Percentiles rank a stretch among this genome's conserved stretches.
These are phyloP conservation scores for Pseudonectria buxi DNA, from an alignment of 2,329 filamentous ascomycete species.

Conservation along the genomic window DNA sequence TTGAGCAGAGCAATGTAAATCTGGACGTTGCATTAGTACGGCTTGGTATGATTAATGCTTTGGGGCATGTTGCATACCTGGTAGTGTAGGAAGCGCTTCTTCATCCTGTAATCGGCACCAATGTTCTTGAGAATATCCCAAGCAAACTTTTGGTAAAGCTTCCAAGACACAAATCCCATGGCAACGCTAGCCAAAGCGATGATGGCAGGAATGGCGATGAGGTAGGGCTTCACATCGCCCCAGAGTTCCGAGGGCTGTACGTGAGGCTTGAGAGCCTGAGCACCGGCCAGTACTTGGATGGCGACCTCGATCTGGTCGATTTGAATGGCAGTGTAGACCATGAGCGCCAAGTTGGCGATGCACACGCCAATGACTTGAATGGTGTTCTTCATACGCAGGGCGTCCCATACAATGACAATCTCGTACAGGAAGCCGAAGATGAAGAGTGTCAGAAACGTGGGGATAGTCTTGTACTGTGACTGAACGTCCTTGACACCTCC, in stretches of 20 bases:
- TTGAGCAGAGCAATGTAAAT: slow-evolving; percentile 97
- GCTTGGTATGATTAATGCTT: background rate
- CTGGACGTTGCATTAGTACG: slow-evolving; percentile 38
- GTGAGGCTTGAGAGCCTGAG: slow-evolving; percentile 36
- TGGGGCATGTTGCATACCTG: slow-evolving; percentile 55
- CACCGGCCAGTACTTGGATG: slow-evolving; percentile 45
- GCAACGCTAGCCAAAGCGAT: slow-evolving; percentile 68
- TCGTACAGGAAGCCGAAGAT: slow-evolving; percentile 97
- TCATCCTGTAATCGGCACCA: slow-evolving; percentile 93
- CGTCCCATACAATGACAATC: slow-evolving; percentile 85
- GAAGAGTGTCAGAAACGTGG: slow-evolving; percentile 91
- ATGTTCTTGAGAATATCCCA: slow-evolving; percentile 99
- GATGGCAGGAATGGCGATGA: slow-evolving; percentile 80
- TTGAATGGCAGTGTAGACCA: slow-evolving; percentile 90
- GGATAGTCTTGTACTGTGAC: slow-evolving; percentile 65
- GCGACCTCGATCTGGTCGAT: slow-evolving; percentile 82
- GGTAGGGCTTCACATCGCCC: slow-evolving; percentile 62
- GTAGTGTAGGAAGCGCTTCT: slow-evolving; percentile 91
- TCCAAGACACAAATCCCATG: slow-evolving; percentile 79
- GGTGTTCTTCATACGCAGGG: slow-evolving; percentile 89
- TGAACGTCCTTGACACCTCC: slow-evolving; percentile 35
- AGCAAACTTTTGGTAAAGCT: slow-evolving; percentile 95
- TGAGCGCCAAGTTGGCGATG: slow-evolving; percentile 81
- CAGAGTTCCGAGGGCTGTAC: slow-evolving; percentile 48
- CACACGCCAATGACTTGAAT: slow-evolving; percentile 97